A percentile compares a stretch with the other conserved stretches of the same genome.
phyloP scores from a whole-genome alignment of 2,329 filamentous ascomycete genomes.

The Calycina herbarum region DNA sequence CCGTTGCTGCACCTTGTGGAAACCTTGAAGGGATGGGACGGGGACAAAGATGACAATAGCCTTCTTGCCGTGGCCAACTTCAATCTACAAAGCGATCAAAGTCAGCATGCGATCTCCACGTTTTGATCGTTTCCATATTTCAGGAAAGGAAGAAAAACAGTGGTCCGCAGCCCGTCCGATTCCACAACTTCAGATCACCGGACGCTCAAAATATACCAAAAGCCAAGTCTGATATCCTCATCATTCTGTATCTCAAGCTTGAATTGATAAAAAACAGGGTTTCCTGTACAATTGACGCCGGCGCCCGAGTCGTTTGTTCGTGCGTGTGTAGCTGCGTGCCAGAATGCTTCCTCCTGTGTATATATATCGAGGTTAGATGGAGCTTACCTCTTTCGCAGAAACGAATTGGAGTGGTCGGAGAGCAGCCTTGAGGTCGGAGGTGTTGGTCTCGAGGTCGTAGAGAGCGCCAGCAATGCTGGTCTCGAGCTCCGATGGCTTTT shows the following conservation, averaged over 20 bases:
- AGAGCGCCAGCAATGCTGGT: constrained; percentile 94
- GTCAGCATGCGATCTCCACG: constrained; percentile 76
- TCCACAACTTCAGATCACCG: constrained; percentile 46
- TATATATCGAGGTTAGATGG: constrained; percentile 28
- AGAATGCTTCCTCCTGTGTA: constrained; percentile 16
- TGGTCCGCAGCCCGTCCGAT: constrained; percentile 77
- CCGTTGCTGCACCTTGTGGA: constrained; percentile 99
- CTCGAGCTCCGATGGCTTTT: constrained; percentile 97
- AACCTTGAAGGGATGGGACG: constrained; percentile 95
- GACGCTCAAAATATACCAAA: constrained; percentile 29
- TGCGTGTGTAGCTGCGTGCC: constrained; percentile 23
- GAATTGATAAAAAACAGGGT: constrained; percentile 24
- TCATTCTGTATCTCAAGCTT: constrained; percentile 32
- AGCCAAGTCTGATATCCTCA: constrained; percentile 19
- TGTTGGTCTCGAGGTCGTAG: constrained; percentile 99
- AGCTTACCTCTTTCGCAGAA: constrained; percentile 97
- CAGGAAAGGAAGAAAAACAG: constrained; percentile 33
- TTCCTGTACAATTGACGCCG: constrained; percentile 28
- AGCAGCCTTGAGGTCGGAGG: constrained; percentile 92
- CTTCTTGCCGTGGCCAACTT: constrained; percentile 99
- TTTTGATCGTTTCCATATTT: constrained; percentile 16
- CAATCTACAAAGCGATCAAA: constrained; percentile 77
- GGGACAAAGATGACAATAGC: constrained; percentile 99
- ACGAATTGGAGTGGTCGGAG: constrained; percentile 98
- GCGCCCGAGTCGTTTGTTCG: constrained; percentile 28